These are phyloP conservation scores for Trametes hirsuta DNA, from an alignment of 1,284 basidiomycete genomes.

Conservation along the genomic window DNA sequence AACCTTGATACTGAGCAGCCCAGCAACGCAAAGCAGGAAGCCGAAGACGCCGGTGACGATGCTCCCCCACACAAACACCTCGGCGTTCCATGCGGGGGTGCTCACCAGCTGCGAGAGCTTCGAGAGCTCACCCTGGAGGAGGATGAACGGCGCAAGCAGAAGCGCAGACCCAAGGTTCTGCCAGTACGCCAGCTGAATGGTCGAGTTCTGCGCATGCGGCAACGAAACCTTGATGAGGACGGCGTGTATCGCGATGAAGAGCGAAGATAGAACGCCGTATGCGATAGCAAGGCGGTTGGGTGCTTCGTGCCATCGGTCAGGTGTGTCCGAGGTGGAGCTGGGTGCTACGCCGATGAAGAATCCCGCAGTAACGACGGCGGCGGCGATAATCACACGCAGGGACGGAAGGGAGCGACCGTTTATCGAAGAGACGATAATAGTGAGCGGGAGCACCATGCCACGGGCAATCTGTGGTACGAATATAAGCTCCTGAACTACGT, in stretches of 20 bases:
- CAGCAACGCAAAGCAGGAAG: slow-evolving; percentile 72
- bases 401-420: slow-evolving; percentile 53
- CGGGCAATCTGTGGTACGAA: slow-evolving; percentile 64
- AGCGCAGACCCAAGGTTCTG: slow-evolving; percentile 69
- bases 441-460: slow-evolving; percentile 78
- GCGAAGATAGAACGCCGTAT: slow-evolving; percentile 70
- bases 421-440: slow-evolving; percentile 63
- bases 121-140: slow-evolving; percentile 56
- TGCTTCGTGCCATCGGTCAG: slow-evolving; percentile 35
- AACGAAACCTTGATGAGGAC: slow-evolving; percentile 74
- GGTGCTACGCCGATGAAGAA: slow-evolving; percentile 69
- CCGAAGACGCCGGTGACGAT: slow-evolving; percentile 73
- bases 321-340: slow-evolving; percentile 29
- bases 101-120: slow-evolving; percentile 43
- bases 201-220: slow-evolving; percentile 66
- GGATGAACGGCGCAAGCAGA: slow-evolving; percentile 63
- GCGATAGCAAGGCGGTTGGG: slow-evolving; percentile 61
- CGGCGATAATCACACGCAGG: slow-evolving; percentile 53
- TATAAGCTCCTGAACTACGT: not conserved
- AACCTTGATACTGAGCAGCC: slow-evolving; percentile 71
- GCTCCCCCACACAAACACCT: slow-evolving; percentile 63
- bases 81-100: slow-evolving; percentile 50
- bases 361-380: slow-evolving; percentile 58
- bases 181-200: slow-evolving; percentile 77
- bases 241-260: slow-evolving; percentile 75